Conservation (phyloP, 345 rosid genomes). For the Nasturtium officinale region DNA sequence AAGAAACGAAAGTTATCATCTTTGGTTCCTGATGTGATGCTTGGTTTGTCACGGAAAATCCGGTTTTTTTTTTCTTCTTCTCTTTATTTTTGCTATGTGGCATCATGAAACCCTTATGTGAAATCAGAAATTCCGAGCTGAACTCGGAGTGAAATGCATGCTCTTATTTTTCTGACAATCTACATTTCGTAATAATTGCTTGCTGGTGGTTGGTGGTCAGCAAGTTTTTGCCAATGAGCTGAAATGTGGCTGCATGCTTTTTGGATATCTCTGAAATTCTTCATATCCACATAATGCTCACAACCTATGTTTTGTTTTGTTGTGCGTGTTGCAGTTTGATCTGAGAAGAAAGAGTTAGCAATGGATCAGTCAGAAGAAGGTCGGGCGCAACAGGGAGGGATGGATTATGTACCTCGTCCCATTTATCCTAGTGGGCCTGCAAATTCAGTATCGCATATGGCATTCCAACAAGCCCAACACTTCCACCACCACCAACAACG, state of each 20-base stretch:
- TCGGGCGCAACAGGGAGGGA: slow-evolving; percentile 49
- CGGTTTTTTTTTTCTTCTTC: background rate
- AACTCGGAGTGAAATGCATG: slow-evolving; percentile 8
- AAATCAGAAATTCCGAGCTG: background rate
- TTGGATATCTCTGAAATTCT: background rate
- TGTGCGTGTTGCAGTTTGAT: background rate
- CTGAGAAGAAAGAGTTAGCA: background rate
- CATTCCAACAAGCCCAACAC: slow-evolving; percentile 60
- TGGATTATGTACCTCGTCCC: slow-evolving; percentile 52
- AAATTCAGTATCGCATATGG: slow-evolving; percentile 43
- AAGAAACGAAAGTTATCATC: background rate
- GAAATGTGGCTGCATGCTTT: background rate
- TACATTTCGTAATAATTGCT: background rate
- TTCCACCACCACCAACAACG: slow-evolving; percentile 57
- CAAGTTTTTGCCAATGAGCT: background rate
- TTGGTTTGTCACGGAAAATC: background rate
- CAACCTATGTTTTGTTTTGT: background rate
- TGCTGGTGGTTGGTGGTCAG: background rate
- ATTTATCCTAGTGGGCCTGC: slow-evolving; percentile 46
- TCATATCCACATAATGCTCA: background rate
- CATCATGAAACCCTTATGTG: background rate
- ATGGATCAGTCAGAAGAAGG: slow-evolving; percentile 37
- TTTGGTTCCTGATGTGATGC: background rate
- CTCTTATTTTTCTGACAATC: background rate
- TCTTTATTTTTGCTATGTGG: background rate